Evolutionary conservation across 2,329 filamentous ascomycete species (phyloP).

Genomic region (Talaromyces piceae): DNA sequence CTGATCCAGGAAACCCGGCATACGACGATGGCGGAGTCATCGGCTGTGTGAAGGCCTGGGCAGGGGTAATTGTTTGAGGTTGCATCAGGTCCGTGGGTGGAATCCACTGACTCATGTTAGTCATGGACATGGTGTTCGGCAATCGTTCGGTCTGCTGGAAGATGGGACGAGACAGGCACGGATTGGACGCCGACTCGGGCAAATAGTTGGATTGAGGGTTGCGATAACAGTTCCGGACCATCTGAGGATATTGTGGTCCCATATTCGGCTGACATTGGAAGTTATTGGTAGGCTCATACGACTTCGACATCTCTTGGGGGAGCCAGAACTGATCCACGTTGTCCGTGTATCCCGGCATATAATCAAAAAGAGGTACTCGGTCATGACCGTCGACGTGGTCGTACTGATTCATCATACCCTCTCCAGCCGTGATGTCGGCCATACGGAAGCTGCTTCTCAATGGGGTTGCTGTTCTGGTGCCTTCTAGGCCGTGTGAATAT

Average conservation of each 20-base stretch:
- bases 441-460: slow-evolving; percentile 30
- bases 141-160: slow-evolving; percentile 31
- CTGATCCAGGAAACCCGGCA: slow-evolving; percentile 28
- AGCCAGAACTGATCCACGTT: slow-evolving; percentile 33
- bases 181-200: slow-evolving; percentile 32
- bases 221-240: slow-evolving; percentile 29
- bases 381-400: slow-evolving; percentile 28
- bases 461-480: slow-evolving; percentile 23
- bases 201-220: slow-evolving; percentile 25
- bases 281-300: slow-evolving; percentile 23
- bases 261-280: slow-evolving; percentile 29
- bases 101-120: slow-evolving; percentile 32
- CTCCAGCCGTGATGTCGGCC: slow-evolving; percentile 26
- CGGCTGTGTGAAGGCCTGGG: slow-evolving; percentile 26
- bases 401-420: slow-evolving; percentile 26
- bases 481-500: slow-evolving; percentile 22
- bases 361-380: slow-evolving; percentile 28
- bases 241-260: slow-evolving; percentile 26
- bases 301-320: slow-evolving; percentile 28
- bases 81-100: slow-evolving; percentile 25
- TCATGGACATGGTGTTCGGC: slow-evolving; percentile 29
- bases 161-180: slow-evolving; percentile 32
- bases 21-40: slow-evolving; percentile 33
- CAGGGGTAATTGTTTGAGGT: slow-evolving; percentile 30
- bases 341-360: slow-evolving; percentile 31